phyloP scores from a whole-genome alignment of 2,329 filamentous ascomycete species.

The Hymenoscyphus linearis region DNA sequence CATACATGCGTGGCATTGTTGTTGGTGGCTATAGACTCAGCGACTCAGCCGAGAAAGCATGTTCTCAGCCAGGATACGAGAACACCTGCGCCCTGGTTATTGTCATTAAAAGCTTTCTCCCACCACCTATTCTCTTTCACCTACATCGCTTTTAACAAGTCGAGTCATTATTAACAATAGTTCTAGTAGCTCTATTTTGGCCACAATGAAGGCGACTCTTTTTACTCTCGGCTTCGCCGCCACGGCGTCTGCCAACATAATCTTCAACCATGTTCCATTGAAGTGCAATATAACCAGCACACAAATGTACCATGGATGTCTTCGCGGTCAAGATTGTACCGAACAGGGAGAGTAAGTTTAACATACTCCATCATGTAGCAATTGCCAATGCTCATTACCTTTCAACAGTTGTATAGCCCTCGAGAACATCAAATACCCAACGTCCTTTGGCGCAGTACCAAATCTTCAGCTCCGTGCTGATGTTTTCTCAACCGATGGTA shows the following conservation, averaged over 20 bases:
- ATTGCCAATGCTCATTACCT: conserved; percentile 6
- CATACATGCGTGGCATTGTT: not conserved
- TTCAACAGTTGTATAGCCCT: conserved; percentile 23
- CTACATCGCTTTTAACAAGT: not conserved
- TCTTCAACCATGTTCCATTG: conserved; percentile 42
- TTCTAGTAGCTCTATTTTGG: conserved; percentile 10
- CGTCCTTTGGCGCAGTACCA: conserved; percentile 11
- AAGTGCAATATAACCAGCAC: conserved; percentile 34
- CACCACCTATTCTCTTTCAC: not conserved
- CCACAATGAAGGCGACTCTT: conserved; percentile 26
- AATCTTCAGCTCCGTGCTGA: conserved; percentile 26
- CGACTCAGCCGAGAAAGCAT: not conserved
- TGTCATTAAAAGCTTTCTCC: not conserved
- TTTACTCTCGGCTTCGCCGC: conserved; percentile 32
- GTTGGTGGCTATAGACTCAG: not conserved
- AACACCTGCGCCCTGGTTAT: not conserved
- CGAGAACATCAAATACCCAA: conserved; percentile 11
- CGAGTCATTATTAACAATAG: conserved; percentile 5
- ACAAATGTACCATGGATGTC: conserved; percentile 30
- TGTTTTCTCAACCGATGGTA: conserved; percentile 46
- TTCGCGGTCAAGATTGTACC: conserved; percentile 28
- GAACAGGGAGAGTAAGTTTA: conserved; percentile 22
- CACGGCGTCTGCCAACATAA: conserved; percentile 41
- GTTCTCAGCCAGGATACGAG: not conserved
- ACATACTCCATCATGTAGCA: not conserved